phyloP scores from a whole-genome alignment of 2,329 filamentous ascomycete species.

The Plectosphaerella plurivora region DNA sequence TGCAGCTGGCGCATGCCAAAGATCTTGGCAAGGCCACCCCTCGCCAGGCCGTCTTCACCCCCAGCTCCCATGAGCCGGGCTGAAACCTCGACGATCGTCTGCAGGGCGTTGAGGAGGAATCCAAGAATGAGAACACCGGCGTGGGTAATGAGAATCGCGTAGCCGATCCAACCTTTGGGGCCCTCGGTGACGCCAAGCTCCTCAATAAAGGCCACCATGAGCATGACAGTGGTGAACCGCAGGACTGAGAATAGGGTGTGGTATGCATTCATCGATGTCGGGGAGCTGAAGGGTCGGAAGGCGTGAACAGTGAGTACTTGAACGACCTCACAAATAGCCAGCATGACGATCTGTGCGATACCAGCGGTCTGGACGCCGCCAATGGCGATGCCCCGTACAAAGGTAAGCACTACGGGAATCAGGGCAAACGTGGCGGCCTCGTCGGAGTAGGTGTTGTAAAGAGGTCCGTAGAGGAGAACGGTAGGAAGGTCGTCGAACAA shows the following conservation, averaged over 20 bases:
- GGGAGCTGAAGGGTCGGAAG: conserved; percentile 83
- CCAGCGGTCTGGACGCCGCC: conserved; percentile 90
- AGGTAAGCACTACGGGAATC: conserved; percentile 78
- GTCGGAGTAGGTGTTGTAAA: conserved; percentile 98
- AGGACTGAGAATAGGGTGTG: conserved; percentile 79
- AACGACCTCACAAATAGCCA: conserved; percentile 92
- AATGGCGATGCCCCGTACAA: conserved; percentile 83
- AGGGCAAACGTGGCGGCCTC: conserved; percentile 87
- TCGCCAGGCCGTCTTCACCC: conserved; percentile 67
- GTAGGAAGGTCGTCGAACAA: conserved; percentile 92
- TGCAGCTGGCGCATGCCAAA: conserved; percentile 89
- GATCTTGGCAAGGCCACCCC: conserved; percentile 83
- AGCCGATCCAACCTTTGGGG: conserved; percentile 90
- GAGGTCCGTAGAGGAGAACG: conserved; percentile 80
- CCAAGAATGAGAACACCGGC: conserved; percentile 81
- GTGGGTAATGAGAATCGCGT: conserved; percentile 83
- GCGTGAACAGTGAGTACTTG: conserved; percentile 82
- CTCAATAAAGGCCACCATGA: conserved; percentile 81
- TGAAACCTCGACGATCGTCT: conserved; percentile 84
- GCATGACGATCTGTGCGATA: conserved; percentile 84
- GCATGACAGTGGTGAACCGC: conserved; percentile 68
- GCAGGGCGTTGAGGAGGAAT: conserved; percentile 87
- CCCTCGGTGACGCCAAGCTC: conserved; percentile 74
- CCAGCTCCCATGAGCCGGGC: conserved; percentile 81
- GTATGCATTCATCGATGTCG: conserved; percentile 97